Evolutionary conservation across 352 stramenopile genomes (phyloP).

Genomic region (Phytopythium montanum): DNA sequence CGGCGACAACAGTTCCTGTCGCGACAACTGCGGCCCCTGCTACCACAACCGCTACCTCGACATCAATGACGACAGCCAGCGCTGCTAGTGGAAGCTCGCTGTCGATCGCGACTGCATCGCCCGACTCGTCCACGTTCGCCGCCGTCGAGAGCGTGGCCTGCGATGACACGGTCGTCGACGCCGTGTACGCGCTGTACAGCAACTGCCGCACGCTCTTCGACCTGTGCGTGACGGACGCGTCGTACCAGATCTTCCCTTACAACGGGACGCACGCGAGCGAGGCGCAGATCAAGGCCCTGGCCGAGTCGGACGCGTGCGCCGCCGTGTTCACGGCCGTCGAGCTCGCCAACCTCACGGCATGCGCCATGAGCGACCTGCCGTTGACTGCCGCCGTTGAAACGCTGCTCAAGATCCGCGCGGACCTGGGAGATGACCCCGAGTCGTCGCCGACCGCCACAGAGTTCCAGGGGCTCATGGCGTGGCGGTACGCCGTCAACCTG

Average conservation of each 20-base stretch:
- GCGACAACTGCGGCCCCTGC: no score
- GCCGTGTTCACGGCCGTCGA: constrained; percentile 56
- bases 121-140: constrained; percentile 44
- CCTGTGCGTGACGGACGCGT: constrained; percentile 40
- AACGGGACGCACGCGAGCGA: constrained; percentile 37
- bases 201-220: constrained; percentile 57
- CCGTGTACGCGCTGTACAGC: constrained; percentile 47
- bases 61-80: background rate
- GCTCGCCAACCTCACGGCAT: constrained; percentile 41
- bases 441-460: constrained; percentile 19
- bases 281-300: constrained; percentile 50
- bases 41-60: background rate
- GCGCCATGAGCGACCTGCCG: constrained; percentile 43
- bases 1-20: no score
- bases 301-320: constrained; percentile 37
- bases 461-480: constrained; percentile 41
- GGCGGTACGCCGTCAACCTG: constrained; percentile 47
- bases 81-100: background rate
- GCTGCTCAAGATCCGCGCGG: constrained; percentile 56
- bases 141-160: constrained; percentile 36
- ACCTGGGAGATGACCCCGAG: constrained; percentile 21
- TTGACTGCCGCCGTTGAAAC: constrained; percentile 48
- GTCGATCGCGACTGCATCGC: constrained; percentile 28
- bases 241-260: constrained; percentile 69
- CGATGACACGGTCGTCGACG: constrained; percentile 32